Evolutionary conservation across 192 early-diverging fungal species (phyloP).

Genomic region (Mortierella hygrophila): DNA sequence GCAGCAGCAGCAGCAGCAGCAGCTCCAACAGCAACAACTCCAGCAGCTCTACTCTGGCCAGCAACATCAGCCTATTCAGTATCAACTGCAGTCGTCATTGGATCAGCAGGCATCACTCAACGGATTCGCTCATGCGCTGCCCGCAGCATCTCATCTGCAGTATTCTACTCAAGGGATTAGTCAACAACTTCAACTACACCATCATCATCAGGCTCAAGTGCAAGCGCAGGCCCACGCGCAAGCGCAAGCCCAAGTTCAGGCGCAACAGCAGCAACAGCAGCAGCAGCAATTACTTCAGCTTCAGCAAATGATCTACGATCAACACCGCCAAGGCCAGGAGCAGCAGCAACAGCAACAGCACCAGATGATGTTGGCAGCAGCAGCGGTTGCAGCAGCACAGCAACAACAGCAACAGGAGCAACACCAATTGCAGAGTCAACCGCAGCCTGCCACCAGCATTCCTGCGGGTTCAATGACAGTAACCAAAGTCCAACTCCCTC

Average conservation of each 20-base stretch:
- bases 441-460: slow-evolving; percentile 25
- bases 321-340: slow-evolving; percentile 55
- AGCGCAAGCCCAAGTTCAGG: slow-evolving; percentile 28
- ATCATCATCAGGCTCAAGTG: slow-evolving; percentile 30
- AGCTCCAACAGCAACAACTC: slow-evolving; percentile 22
- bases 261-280: slow-evolving; percentile 45
- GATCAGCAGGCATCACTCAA: slow-evolving; percentile 30
- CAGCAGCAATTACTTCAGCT: slow-evolving; percentile 62
- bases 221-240: slow-evolving; percentile 39
- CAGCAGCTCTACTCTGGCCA: slow-evolving; percentile 12
- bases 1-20: slow-evolving; percentile 33
- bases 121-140: slow-evolving; percentile 20
- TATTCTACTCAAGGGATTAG: slow-evolving; percentile 26
- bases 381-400: slow-evolving; percentile 41
- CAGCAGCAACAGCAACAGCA: slow-evolving; percentile 64
- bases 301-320: slow-evolving; percentile 59
- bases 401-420: slow-evolving; percentile 53
- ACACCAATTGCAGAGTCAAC: slow-evolving; percentile 23
- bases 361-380: slow-evolving; percentile 26
- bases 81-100: slow-evolving; percentile 18
- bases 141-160: slow-evolving; percentile 32
- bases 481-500: slow-evolving; percentile 37
- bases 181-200: slow-evolving; percentile 40
- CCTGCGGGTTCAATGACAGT: slow-evolving; percentile 25
- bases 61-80: slow-evolving; percentile 24